Evolutionary conservation across 768 basidiomycete species (phyloP), one percentile per base, ranked within the genome.

Genomic region (Tylopilus subfusipes): DNA sequence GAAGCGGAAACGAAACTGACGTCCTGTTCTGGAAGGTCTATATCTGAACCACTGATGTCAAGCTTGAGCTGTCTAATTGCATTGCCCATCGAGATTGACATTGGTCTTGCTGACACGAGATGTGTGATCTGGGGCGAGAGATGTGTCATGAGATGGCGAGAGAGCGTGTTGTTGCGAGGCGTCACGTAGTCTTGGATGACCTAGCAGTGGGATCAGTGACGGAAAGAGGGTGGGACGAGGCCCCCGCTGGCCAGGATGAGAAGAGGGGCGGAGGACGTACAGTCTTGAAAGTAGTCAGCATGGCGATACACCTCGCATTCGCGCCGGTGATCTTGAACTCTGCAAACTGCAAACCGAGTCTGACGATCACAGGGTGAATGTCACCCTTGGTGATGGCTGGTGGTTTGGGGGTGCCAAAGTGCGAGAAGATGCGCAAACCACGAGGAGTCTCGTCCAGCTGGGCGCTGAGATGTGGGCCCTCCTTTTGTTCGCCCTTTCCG

Each of bases 11-110:
- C 34, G 29, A 34, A 22, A 54, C 82, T 61, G 64, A 96, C 96
- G 73, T 98, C 93, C 66, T 96, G 91, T 72, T 98, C 94, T 5
- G 93, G 86, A 70, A 93, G 78, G 75, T 99, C 96, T 46, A 93
- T 93, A 62, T 94, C 91, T 39, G 93, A 83, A 38, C 81, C 82
- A 64, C 92, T 94, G 65, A 99, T 97, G 65, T 98, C 93, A 52
- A 96, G 77, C 75, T 99, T 99, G 62, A 99, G 77, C 69, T 95
- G 89, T 55, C 94, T 82, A 62, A 93, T 92, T 0, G 94, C 92
- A 66, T 94, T 96, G 0, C 94, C 93, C 90, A 95, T 93, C 24
- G 92, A 90, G 21, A 93, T 85, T 18, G 91, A 89, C 88, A 95
- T 89, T 0, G 93, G 90, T 47, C 94, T 80, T 19, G 92, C 90